Evolutionary conservation across 331 rosid species (phyloP), one percentile per base, ranked within the genome.

Genomic region (Prunus yedoensis): DNA sequence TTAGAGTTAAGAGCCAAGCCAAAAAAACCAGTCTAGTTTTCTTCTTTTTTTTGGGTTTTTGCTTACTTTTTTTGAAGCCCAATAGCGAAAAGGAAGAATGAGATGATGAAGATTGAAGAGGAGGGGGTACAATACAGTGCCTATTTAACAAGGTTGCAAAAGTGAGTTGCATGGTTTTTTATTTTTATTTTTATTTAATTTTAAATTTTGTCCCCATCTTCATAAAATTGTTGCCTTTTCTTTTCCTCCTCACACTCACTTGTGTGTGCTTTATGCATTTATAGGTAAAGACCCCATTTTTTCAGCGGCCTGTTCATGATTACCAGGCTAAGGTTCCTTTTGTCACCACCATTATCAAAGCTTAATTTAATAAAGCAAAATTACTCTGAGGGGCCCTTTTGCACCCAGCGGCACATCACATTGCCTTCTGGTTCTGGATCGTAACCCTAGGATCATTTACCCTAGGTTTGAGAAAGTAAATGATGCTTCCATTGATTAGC

Each of bases 251-350:
- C 43, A 38, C 43, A 6, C 94, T 88, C 89, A 80, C 73, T 85
- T 70, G 46, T 67, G 54, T 66, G 81, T 86, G 86, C 85, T 81
- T 78, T 80, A 80, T 83, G 77, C 77, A 82, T 77, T 85, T 81
- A 88, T 82, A 73, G 80, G 60, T 56, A 83, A 82, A 79, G 66
- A 5, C 21, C 10, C 45, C 49, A 74, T 83, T 73, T 69, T 67
- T 81, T 82, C 79, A 90, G 90, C 90, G 86, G 98, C 91, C 54
- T 71, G 79, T 87, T 86, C 94, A 91, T 94, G 88, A 91, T 94
- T 85, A 38, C 43, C 9, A 38, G 43, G 72, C 91, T 61, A 8
- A 73, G 82, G 75, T 67, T 83, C 81, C 70, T 75, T 73, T 85
- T 91, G 82, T 83, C 90, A 83, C 91, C 91, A 81, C 59, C 79